A percentile compares a stretch with the other conserved stretches of the same genome.
Evolutionary conservation across 2,329 filamentous ascomycete species (phyloP).

Genomic region (Penicillium italicum): DNA sequence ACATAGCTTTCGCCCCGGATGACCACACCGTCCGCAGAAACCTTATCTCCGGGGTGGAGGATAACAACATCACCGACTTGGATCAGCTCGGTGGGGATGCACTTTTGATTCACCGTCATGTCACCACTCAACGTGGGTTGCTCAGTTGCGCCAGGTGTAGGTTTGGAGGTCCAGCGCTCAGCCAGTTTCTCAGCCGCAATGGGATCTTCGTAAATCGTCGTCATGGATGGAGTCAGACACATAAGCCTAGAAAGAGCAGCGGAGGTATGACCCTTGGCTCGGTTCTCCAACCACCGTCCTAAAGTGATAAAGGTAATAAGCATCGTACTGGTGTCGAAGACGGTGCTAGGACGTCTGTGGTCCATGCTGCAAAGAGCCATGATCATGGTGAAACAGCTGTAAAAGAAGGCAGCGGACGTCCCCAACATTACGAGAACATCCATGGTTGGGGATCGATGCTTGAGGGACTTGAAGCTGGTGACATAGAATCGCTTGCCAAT

Average conservation of each 20-base stretch:
- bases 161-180: slow-evolving; percentile 60
- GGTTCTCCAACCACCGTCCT: slow-evolving; percentile 87
- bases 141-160: slow-evolving; percentile 7
- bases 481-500: slow-evolving; percentile 92
- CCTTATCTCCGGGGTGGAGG: slow-evolving; percentile 90
- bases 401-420: slow-evolving; percentile 94
- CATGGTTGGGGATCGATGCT: slow-evolving; percentile 92
- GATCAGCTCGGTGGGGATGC: slow-evolving; percentile 90
- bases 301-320: slow-evolving; percentile 92
- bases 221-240: slow-evolving; percentile 94
- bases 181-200: slow-evolving; percentile 89
- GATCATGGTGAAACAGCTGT: slow-evolving; percentile 82
- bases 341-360: slow-evolving; percentile 76
- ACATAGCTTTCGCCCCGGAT: slow-evolving; percentile 88
- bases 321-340: slow-evolving; percentile 98
- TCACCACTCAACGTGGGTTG: slow-evolving; percentile 14
- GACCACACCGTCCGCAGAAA: slow-evolving; percentile 85
- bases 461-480: slow-evolving; percentile 88
- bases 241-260: slow-evolving; percentile 90
- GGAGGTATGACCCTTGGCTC: slow-evolving; percentile 93
- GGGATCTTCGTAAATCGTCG: slow-evolving; percentile 90
- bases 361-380: slow-evolving; percentile 73
- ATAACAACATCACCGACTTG: slow-evolving; percentile 92
- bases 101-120: slow-evolving; percentile 42
- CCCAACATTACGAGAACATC: slow-evolving; percentile 92